Evolutionary conservation across 345 rosid species (phyloP).

Genomic region (rapeseed (Brassica napus)): Da-Ae NC_063441.1:21998501-21999000

Average conservation of each 20-base stretch:
- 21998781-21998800: not conserved
- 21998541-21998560: not conserved
- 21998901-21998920: not conserved
- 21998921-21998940: not conserved
- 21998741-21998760: constrained; percentile 7
- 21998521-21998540: constrained; percentile 9
- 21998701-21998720: constrained; percentile 20
- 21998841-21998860: constrained; percentile 30
- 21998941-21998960: not conserved
- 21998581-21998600: not conserved
- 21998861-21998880: constrained; percentile 6
- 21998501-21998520: constrained; percentile 20
- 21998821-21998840: constrained; percentile 34
- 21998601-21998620: not conserved
- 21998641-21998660: constrained; percentile 4
- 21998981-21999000: no score
- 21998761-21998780: not conserved
- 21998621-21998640: not conserved
- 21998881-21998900: not conserved
- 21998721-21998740: constrained; percentile 27
- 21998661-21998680: constrained; percentile 26
- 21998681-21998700: constrained; percentile 27
- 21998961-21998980: not conserved
- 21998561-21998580: not conserved
- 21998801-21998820: constrained; percentile 14